These are phyloP conservation scores for Telopea speciosissima DNA, from an alignment of 177 flowering plant genomes.

Conservation along the genomic window DNA sequence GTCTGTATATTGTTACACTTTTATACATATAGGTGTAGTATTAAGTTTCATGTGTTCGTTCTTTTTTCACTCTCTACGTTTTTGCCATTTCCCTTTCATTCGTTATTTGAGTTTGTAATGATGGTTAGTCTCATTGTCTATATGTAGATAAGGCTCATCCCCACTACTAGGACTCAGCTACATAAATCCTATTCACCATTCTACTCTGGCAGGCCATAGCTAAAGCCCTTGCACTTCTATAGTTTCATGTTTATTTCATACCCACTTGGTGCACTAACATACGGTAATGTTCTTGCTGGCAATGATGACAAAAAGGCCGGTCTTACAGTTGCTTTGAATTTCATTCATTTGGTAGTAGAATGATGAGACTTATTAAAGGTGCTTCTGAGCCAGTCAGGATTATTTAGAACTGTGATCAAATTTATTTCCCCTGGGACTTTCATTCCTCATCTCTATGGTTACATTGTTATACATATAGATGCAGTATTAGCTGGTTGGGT, in stretches of 20 bases:
- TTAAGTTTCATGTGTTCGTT: background rate
- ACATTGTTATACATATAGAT: background rate
- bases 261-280: background rate
- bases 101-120: background rate
- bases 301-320: conserved; percentile 28
- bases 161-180: too few relatives aligned
- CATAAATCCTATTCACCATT: too few relatives aligned
- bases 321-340: conserved; percentile 23
- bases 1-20: too few relatives aligned
- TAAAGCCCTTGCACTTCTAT: background rate
- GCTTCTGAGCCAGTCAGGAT: conserved; percentile 18
- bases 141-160: background rate
- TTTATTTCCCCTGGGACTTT: background rate
- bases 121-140: background rate
- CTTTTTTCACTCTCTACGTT: too few relatives aligned
- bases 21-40: background rate
- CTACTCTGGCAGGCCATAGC: background rate
- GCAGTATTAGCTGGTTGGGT: too few relatives aligned
- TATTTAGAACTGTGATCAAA: background rate
- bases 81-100: too few relatives aligned
- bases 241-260: background rate
- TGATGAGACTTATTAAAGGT: conserved; percentile 17
- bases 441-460: too few relatives aligned
- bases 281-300: conserved; percentile 6
- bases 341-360: conserved; percentile 19